Conservation (phyloP, 73 alveolate species). For the Paramecium bursaria region DNA sequence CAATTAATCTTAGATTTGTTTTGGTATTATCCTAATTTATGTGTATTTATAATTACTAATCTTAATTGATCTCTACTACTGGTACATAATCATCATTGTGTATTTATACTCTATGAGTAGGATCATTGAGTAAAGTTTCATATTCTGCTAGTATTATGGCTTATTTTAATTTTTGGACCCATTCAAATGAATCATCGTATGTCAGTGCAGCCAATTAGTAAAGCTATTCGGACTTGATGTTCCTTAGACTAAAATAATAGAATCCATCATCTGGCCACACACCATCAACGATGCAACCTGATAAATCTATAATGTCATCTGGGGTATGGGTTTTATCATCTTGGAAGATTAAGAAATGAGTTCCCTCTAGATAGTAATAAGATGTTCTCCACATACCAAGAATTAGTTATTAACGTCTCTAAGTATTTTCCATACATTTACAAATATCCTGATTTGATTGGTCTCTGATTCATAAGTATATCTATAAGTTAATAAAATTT, state of each 20-base stretch:
- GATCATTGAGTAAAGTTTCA: neutral
- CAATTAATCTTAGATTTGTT: constrained; percentile 18
- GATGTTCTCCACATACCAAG: constrained; percentile 22
- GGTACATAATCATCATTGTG: neutral
- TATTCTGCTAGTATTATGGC: constrained; percentile 39
- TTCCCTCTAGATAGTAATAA: constrained; percentile 47
- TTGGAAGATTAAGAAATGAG: constrained; percentile 35
- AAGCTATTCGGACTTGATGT: neutral
- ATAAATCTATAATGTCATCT: constrained; percentile 17
- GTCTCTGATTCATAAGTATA: constrained; percentile 45
- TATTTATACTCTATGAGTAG: neutral
- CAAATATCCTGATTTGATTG: constrained; percentile 55
- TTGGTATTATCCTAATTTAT: neutral
- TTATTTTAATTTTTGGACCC: constrained; percentile 51
- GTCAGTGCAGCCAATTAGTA: constrained; percentile 3
- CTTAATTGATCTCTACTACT: neutral
- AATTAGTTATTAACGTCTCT: constrained; percentile 2
- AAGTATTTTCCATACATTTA: neutral
- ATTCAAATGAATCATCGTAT: constrained; percentile 49
- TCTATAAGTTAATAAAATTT: neutral
- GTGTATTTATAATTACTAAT: neutral
- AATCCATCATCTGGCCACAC: constrained; percentile 49
- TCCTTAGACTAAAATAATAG: constrained; percentile 26
- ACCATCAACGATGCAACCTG: constrained; percentile 60
- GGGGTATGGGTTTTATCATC: constrained; percentile 62